Evolutionary conservation across 2,329 filamentous ascomycete genomes (phyloP).

Genomic region (Coniochaeta ligniaria): DNA sequence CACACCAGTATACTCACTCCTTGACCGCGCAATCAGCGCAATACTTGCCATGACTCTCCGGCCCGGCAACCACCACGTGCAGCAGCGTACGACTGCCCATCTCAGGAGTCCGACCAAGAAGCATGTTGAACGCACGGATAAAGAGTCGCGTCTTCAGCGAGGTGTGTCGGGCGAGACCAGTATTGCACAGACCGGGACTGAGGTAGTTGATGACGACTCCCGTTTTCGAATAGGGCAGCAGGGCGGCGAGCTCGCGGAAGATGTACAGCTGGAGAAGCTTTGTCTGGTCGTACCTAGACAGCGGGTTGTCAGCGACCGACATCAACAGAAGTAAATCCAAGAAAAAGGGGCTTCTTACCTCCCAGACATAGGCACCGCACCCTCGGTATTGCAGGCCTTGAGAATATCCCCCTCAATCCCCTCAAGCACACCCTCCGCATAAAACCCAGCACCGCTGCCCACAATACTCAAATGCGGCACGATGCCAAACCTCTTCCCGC

Average conservation of each 20-base stretch:
- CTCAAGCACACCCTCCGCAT: not conserved
- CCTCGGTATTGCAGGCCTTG: not conserved
- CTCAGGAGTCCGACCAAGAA: not conserved
- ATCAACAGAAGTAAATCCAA: not conserved
- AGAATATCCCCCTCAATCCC: not conserved
- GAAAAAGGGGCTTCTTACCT: not conserved
- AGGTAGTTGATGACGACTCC: conserved; percentile 1
- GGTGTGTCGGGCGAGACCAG: not conserved
- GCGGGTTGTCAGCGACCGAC: not conserved
- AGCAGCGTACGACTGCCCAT: conserved; percentile 1
- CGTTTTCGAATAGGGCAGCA: not conserved
- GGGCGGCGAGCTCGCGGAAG: not conserved
- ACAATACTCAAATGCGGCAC: not conserved
- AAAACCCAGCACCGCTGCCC: not conserved
- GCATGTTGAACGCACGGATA: not conserved
- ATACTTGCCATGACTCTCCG: conserved; percentile 1
- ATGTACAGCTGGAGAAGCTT: not conserved
- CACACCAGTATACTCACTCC: not conserved
- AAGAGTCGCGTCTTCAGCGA: not conserved
- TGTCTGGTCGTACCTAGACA: not conserved
- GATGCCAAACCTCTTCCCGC: not conserved
- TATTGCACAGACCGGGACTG: not conserved
- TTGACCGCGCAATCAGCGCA: not conserved
- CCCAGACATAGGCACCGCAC: not conserved
- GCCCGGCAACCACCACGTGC: not conserved